Conservation (phyloP, 2,329 filamentous ascomycete genomes). For the Diplodia sapinea region DNA sequence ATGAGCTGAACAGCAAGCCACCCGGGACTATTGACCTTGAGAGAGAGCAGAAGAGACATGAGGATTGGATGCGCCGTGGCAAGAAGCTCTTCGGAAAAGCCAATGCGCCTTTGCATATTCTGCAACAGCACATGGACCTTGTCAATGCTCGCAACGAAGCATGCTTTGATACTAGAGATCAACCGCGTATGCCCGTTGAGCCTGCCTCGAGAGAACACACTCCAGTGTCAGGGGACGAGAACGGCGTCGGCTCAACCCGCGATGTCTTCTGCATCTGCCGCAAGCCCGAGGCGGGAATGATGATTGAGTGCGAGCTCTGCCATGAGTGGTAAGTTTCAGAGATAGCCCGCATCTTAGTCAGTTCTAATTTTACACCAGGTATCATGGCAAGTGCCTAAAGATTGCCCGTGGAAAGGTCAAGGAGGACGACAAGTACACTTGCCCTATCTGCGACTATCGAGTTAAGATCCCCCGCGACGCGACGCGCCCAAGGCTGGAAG, state of each 20-base stretch:
- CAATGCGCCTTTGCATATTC: constrained; percentile 93
- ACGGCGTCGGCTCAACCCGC: constrained; percentile 58
- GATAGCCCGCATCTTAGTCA: constrained; percentile 37
- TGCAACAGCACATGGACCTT: constrained; percentile 92
- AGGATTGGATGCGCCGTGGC: constrained; percentile 98
- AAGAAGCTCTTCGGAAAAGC: constrained; percentile 99
- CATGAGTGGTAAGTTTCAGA: constrained; percentile 81
- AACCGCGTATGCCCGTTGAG: constrained; percentile 87
- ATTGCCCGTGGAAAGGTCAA: constrained; percentile 97
- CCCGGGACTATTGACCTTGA: constrained; percentile 90
- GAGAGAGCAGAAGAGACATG: constrained; percentile 90
- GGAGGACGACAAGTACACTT: constrained; percentile 97
- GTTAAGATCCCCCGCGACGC: constrained; percentile 97
- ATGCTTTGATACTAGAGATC: constrained; percentile 91
- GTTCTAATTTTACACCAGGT: constrained; percentile 61
- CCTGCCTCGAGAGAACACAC: constrained; percentile 84
- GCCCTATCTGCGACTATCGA: constrained; percentile 96
- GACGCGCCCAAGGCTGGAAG: constrained; percentile 91
- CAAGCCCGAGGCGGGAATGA: constrained; percentile 92
- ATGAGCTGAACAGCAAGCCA: constrained; percentile 91
- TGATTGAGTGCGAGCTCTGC: constrained; percentile 98
- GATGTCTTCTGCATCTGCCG: constrained; percentile 98
- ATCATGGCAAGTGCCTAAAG: constrained; percentile 97
- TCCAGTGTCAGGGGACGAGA: constrained; percentile 57
- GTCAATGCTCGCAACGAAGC: constrained; percentile 87